A percentile compares a stretch with the other conserved stretches of the same genome.
phyloP scores from a whole-genome alignment of 345 rosid genomes.

The Corchorus capsularis region DNA sequence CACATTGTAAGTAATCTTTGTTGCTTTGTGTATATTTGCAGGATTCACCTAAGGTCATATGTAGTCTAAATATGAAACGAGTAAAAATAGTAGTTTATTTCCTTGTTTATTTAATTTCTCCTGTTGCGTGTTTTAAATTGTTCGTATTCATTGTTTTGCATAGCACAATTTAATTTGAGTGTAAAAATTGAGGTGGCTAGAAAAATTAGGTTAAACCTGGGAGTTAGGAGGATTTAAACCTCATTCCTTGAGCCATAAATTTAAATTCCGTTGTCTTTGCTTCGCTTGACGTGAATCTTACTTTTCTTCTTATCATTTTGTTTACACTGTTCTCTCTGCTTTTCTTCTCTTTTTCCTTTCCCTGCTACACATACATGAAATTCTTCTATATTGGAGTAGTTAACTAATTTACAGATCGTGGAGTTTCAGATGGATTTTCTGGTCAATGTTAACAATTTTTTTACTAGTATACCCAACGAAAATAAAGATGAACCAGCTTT shows the following conservation, averaged over 20 bases:
- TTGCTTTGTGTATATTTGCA: neutral
- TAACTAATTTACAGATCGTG: neutral
- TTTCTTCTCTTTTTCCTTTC: neutral
- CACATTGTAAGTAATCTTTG: conserved; percentile 55
- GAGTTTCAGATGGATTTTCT: neutral
- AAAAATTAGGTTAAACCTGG: neutral
- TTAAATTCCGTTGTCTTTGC: neutral
- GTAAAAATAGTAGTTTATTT: neutral
- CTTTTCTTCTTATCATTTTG: neutral
- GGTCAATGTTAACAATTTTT: neutral
- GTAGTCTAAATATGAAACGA: neutral
- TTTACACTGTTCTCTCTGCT: neutral
- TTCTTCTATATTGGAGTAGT: neutral
- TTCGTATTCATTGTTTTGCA: neutral
- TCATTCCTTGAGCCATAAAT: neutral
- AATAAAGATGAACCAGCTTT: neutral
- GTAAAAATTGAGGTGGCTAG: neutral
- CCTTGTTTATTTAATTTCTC: neutral
- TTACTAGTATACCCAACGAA: neutral
- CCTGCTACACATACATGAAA: neutral
- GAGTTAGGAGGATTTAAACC: neutral
- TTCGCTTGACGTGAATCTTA: neutral
- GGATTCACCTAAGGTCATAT: neutral
- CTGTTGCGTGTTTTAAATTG: neutral
- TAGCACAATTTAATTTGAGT: neutral